Base-by-base conservation (phyloP, 164 flowering plant genomes). In the Litsea cubeba region DNA sequence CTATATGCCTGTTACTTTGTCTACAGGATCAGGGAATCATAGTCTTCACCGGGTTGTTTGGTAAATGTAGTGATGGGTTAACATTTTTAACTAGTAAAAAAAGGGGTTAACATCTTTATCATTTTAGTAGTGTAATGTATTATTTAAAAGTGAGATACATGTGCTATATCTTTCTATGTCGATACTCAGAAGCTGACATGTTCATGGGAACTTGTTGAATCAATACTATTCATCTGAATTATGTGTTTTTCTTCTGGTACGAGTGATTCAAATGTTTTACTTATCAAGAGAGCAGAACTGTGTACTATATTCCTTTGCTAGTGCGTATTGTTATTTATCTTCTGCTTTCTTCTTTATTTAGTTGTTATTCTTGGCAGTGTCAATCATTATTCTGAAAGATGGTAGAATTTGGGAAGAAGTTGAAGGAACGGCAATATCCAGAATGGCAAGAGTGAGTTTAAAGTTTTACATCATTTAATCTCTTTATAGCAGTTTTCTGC, bases 381-480 rank as follows among this genome's bases (percentile, higher is more conserved):
- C 49, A 68, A 3, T 46, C 32, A 68, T 71, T 72, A 2, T 26
- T 51, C 15, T 64, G 22, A 64, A 80, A 74, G 73, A 82, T 82
- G 84, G 84, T 82, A 71, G 81, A 71, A 28, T 82, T 82, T 71
- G 84, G 84, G 76, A 82, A 82, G 69, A 82, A 80, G 74, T 46
- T 82, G 74, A 82, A 80, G 73, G 82, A 82, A 71, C 73, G 80
- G 49, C 81, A 74, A 71, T 69, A 77, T 74, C 74, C 70, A 57
- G 84, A 82, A 80, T 82, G 84, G 84, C 75, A 76, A 76, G 28
- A 77, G 84, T 82, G 64, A 63, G 79, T 63, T 58, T 77, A 54
- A 15, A 87, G 91, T 15, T 23, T 5, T 24, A 10, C 12, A 63
- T 20, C 5, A n/a, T 63, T 22, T 10, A 17, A 24, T 63, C 12